Evolutionary conservation across 2,329 filamentous ascomycete genomes (phyloP), one percentile per base, ranked within the genome.

Genomic region (Phialophora verrucosa): DNA sequence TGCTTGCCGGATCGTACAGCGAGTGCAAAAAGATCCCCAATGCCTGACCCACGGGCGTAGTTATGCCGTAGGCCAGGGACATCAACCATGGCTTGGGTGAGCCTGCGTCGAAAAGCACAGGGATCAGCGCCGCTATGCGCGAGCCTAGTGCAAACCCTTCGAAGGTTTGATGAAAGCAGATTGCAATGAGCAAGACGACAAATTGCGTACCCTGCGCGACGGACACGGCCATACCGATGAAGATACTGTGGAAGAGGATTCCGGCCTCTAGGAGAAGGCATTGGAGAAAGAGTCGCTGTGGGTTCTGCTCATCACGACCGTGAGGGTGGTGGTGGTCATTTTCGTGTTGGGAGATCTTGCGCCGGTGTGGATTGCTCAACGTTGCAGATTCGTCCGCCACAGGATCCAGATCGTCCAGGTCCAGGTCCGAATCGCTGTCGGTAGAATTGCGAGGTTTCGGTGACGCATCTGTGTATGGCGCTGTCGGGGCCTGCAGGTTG

Each of bases 81-180:
- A 89, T 89, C 17, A 88, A 77, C 87, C 87, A 96, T 0, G 95
- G 94, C 56, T 91, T 90, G 1, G 86, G 79, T 0, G 91, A 94
- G 2, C 85, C 84, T 17, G 85, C 84, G 0, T 91, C 87, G 74
- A 97, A 97, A 14, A 76, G 76, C 63, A 76, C 77, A 1, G 81
- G 81, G 23, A 90, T 88, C 31, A 96, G 87, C 10, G 91, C 90
- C 0, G 92, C 91, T 73, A 96, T 96, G 65, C 92, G 90, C 51
- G 91, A 91, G 6, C 92, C 92, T 4, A 96, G 85, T 0, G 92
- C 92, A 14, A 96, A 87, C 1, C 92, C 92, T 79, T 96, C 92
- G 70, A 96, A 96, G 0, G 91, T 92, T 79, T 96, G 91, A 74
- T 95, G 91, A 78, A 94, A 93, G 70, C 87, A 88, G 69, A 95